phyloP scores from a whole-genome alignment of 164 flowering plant species.

The Magnolia kwangsiensis region DNA sequence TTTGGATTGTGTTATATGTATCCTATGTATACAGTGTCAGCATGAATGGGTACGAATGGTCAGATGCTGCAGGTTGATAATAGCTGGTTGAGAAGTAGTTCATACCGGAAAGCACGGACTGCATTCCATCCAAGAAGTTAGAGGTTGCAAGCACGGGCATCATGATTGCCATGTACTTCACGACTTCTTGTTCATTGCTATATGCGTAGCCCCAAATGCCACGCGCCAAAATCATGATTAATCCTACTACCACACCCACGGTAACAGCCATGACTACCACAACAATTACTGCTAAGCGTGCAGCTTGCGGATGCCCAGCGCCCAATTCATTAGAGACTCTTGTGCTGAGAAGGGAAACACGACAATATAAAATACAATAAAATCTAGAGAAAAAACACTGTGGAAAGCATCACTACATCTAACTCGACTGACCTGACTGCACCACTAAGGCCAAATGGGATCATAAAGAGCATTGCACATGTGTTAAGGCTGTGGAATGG shows the following conservation, averaged over 20 bases:
- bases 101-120: constrained; percentile 60
- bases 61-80: not conserved
- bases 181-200: constrained; percentile 40
- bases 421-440: constrained; percentile 12
- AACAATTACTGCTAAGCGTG: constrained; percentile 26
- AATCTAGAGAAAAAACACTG: not conserved
- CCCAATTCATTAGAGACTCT: constrained; percentile 47
- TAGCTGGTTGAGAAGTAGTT: not conserved
- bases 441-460: constrained; percentile 13
- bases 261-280: constrained; percentile 15
- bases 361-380: not conserved
- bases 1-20: too few relatives aligned
- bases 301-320: constrained; percentile 35
- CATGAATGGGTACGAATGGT: too few relatives aligned
- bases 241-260: constrained; percentile 21
- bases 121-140: constrained; percentile 45
- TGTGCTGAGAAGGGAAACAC: constrained; percentile 21
- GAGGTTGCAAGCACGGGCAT: constrained; percentile 48
- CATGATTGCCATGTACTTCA: constrained; percentile 37
- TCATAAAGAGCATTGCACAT: constrained; percentile 5
- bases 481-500: constrained; percentile 10
- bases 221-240: constrained; percentile 21
- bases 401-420: not conserved
- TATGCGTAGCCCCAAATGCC: constrained; percentile 28
- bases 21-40: too few relatives aligned